Evolutionary conservation across 192 early-diverging fungal genomes (phyloP).

Genomic region (Coemansia sp.): DNA sequence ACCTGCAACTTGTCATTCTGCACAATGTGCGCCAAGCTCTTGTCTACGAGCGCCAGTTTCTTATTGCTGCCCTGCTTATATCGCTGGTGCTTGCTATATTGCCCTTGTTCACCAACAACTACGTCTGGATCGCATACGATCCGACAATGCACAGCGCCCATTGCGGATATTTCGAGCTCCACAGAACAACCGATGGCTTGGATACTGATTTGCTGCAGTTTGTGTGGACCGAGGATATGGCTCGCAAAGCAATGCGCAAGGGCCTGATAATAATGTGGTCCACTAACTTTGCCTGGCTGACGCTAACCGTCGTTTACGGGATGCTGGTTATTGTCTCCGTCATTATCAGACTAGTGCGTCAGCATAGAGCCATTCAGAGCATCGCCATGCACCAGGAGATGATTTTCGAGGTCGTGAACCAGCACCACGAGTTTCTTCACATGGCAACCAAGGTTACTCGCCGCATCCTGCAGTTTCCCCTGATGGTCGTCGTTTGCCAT

Average conservation of each 20-base stretch:
- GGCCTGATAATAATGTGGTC: slow-evolving; percentile 47
- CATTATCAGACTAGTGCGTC: slow-evolving; percentile 39
- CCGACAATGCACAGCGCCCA: slow-evolving; percentile 39
- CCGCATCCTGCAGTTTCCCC: slow-evolving; percentile 51
- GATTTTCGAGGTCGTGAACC: slow-evolving; percentile 21
- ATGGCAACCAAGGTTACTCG: slow-evolving; percentile 36
- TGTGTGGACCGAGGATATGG: slow-evolving; percentile 28
- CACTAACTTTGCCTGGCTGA: slow-evolving; percentile 51
- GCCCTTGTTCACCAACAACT: slow-evolving; percentile 41
- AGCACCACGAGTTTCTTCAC: slow-evolving; percentile 34
- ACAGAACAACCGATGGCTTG: slow-evolving; percentile 19
- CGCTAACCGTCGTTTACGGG: slow-evolving; percentile 49
- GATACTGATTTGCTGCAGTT: background rate
- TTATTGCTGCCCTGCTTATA: slow-evolving; percentile 18
- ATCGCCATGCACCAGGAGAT: slow-evolving; percentile 20
- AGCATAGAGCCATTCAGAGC: slow-evolving; percentile 20
- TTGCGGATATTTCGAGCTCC: slow-evolving; percentile 45
- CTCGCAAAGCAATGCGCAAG: slow-evolving; percentile 33
- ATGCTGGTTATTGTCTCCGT: slow-evolving; percentile 41
- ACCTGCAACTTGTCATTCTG: slow-evolving; percentile 44
- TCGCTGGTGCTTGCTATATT: slow-evolving; percentile 31
- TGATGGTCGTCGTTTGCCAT: slow-evolving; percentile 50
- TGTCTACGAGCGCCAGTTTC: slow-evolving; percentile 41
- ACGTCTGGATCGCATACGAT: slow-evolving; percentile 42
- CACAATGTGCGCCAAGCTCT: slow-evolving; percentile 32